A percentile compares a stretch with the other conserved stretches of the same genome.
Conservation (phyloP, 2,329 filamentous ascomycete species). For the Neonectria hederae region DNA sequence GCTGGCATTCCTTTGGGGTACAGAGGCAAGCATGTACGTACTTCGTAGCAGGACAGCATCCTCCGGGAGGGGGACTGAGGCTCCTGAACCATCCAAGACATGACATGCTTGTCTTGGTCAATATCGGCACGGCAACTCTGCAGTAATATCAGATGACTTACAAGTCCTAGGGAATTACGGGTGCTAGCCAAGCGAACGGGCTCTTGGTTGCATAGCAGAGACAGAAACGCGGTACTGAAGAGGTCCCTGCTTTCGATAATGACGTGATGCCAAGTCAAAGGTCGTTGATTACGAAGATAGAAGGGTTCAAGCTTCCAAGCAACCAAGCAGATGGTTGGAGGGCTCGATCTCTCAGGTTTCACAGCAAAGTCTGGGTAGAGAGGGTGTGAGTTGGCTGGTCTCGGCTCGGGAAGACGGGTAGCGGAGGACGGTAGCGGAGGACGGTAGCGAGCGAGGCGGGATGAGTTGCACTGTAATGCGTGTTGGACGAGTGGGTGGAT, state of each 20-base stretch:
- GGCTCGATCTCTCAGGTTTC: background rate
- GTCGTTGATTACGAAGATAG: background rate
- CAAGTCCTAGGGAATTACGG: too few relatives aligned
- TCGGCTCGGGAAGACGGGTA: background rate
- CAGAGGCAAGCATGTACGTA: background rate
- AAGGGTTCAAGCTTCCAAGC: too few relatives aligned
- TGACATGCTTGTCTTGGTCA: background rate
- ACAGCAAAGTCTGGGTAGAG: background rate
- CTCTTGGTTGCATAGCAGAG: background rate
- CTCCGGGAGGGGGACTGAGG: background rate
- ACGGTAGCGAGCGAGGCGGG: background rate
- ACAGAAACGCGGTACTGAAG: background rate
- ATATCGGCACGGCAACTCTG: background rate
- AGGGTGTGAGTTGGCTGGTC: background rate
- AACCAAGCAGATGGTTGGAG: background rate
- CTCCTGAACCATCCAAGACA: background rate
- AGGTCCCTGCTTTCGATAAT: background rate
- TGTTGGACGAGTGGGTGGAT: background rate
- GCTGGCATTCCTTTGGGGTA: background rate
- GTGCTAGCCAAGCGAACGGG: background rate
- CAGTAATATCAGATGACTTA: background rate
- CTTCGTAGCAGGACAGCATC: background rate
- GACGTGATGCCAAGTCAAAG: background rate
- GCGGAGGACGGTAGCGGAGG: background rate
- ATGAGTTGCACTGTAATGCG: background rate